phyloP scores from a whole-genome alignment of 768 basidiomycete species.

The Phlegmacium glaucopus region DNA sequence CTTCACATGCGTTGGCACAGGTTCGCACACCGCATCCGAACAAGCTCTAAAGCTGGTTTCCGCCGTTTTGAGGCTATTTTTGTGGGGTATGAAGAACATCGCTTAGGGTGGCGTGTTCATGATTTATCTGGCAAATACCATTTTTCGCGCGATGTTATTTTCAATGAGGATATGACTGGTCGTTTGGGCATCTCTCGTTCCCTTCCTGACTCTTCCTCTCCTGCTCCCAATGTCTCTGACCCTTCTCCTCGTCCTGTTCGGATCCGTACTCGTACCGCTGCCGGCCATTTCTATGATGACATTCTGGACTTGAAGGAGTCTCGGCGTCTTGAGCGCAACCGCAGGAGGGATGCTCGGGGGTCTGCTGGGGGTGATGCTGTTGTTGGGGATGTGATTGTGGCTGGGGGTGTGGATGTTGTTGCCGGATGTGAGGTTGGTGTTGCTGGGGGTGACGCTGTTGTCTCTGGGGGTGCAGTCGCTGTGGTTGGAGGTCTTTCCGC shows the following conservation, averaged over 20 bases:
- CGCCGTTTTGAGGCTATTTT: conserved; percentile 19
- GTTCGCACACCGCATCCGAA: no score
- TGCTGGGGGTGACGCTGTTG: neutral
- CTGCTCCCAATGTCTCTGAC: neutral
- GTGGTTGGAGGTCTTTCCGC: neutral
- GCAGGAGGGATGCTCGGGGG: neutral
- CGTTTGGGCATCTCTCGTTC: conserved; percentile 1
- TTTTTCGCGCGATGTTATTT: conserved; percentile 27
- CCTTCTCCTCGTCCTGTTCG: neutral
- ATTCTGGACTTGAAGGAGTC: neutral
- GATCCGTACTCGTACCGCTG: neutral
- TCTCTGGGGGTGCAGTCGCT: neutral
- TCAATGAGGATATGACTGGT: conserved; percentile 19
- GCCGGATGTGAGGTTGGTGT: no score
- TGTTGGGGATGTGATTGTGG: no score
- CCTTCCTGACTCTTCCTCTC: neutral
- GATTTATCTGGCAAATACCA: conserved; percentile 12
- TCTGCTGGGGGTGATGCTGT: neutral
- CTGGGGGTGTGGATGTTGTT: no score
- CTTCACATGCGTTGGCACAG: no score
- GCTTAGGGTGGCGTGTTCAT: conserved; percentile 18
- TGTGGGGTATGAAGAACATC: conserved; percentile 17
- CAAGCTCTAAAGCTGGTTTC: conserved; percentile 15
- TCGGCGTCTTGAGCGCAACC: neutral
- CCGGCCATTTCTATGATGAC: neutral